Evolutionary conservation across 495 filamentous ascomycete species (phyloP).

Genomic region (Penicillium crystallinum): DNA sequence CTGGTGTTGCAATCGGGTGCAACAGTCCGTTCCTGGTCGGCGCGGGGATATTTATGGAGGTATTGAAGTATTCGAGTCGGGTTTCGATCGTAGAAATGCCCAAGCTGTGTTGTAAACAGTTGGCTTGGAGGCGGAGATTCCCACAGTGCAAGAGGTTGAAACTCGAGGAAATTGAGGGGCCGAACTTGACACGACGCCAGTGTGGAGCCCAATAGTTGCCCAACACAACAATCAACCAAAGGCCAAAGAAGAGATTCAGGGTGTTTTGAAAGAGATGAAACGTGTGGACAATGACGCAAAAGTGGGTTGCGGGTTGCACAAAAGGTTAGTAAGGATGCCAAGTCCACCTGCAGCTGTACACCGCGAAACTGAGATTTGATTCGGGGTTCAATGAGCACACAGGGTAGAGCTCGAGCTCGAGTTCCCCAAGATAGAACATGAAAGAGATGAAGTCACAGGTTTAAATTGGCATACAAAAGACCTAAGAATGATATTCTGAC

Average conservation of each 20-base stretch:
- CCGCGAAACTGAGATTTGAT: neutral
- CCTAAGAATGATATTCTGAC: too few species aligned
- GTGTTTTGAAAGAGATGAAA: neutral
- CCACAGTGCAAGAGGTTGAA: neutral
- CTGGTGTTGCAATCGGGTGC: neutral
- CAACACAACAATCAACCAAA: slow-evolving; percentile 3
- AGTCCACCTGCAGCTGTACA: neutral
- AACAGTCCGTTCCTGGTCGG: neutral
- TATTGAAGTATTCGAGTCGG: neutral
- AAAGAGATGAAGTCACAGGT: too few species aligned
- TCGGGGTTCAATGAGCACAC: too few species aligned
- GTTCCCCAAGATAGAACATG: too few species aligned
- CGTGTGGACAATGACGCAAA: slow-evolving; percentile 18
- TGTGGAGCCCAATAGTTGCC: slow-evolving; percentile 12
- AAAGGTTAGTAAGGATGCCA: slow-evolving; percentile 1
- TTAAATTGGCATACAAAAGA: too few species aligned
- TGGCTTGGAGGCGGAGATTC: neutral
- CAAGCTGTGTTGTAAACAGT: neutral
- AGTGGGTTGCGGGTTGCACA: slow-evolving; percentile 9
- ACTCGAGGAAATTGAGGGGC: slow-evolving; percentile 8
- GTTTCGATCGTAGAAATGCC: slow-evolving; percentile 3
- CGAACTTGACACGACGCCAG: slow-evolving; percentile 8
- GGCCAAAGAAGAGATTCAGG: neutral
- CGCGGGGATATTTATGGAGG: neutral
- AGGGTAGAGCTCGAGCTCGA: too few species aligned